Percentiles rank a stretch among this genome's conserved stretches.
Evolutionary conservation across 345 rosid species (phyloP).

Genomic region (Barbarea vulgaris): DNA sequence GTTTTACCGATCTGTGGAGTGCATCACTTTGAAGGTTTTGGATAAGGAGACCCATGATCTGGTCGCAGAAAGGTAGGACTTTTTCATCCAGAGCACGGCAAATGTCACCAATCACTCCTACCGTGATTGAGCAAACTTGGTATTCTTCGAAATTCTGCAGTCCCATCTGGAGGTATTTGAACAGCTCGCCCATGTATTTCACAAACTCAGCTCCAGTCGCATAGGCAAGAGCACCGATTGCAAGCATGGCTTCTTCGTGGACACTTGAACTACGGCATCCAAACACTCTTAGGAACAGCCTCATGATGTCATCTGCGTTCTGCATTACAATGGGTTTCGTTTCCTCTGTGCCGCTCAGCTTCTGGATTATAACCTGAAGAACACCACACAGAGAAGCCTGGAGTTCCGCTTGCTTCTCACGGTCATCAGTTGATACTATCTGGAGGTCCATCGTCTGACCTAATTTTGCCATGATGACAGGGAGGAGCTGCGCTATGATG

Average conservation of each 20-base stretch:
- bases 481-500: slow-evolving; percentile 72
- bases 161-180: slow-evolving; percentile 84
- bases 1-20: slow-evolving; percentile 91
- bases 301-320: slow-evolving; percentile 85
- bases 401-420: slow-evolving; percentile 89
- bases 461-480: slow-evolving; percentile 73
- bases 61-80: slow-evolving; percentile 82
- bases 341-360: slow-evolving; percentile 64
- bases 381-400: slow-evolving; percentile 94
- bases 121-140: slow-evolving; percentile 89
- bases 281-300: slow-evolving; percentile 76
- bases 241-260: slow-evolving; percentile 99
- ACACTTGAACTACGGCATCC: slow-evolving; percentile 92
- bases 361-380: slow-evolving; percentile 94
- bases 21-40: slow-evolving; percentile 69
- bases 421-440: slow-evolving; percentile 70
- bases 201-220: slow-evolving; percentile 79
- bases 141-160: slow-evolving; percentile 89
- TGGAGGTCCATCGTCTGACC: slow-evolving; percentile 74
- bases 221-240: slow-evolving; percentile 94
- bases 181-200: slow-evolving; percentile 79
- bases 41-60: slow-evolving; percentile 76
- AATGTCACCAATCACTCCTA: slow-evolving; percentile 91
- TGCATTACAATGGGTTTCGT: slow-evolving; percentile 65
- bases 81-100: slow-evolving; percentile 84